Base-by-base conservation (phyloP, 2,329 filamentous ascomycete species). In the Teratosphaeria pseudoeucalypti region DNA sequence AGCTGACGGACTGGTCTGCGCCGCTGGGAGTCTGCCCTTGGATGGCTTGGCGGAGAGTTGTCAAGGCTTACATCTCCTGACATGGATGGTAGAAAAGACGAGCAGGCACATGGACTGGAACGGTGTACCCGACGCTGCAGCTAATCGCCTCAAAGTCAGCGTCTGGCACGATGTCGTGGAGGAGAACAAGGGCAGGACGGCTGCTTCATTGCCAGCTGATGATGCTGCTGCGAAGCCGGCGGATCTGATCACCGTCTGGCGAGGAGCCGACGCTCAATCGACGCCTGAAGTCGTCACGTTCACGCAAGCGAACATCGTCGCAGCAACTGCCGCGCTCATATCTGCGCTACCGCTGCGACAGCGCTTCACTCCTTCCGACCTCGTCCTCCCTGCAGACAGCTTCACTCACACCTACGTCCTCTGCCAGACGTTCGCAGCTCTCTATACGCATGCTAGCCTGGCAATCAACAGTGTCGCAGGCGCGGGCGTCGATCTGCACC, bases 101-200 rank as follows among this genome's bases (percentile, higher is more conserved):
- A 96, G 86, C 77, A 84, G 85, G 66, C 92, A 97, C 71, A 88
- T 99, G 81, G 92, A 96, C 74, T 99, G 92, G 92, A 92, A 90
- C 67, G 89, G 92, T 71, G 84, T 92, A 2, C 91, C 92, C 11
- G 83, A 87, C 69, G 87, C 88, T 57, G 86, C 87, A 59, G 87
- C 87, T 16, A 83, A 87, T 60, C 85, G 81, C 62, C 80, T 95
- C 62, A 88, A 88, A 59, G 88, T 96, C 16, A 83, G 86, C n/a
- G 94, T 92, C 14, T 99, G 92, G 92, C 89, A 95, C 69, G 89
- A 96, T 61, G 82, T 97, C 57, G 77, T 96, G 29, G 84, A 87
- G 64, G 88, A 94, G 62, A 82, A 81, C 52, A 75, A 78, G 32
- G 78, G 77, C 58, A 79, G 82, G 43, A 82, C 81, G 52, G 76